A percentile compares a stretch with the other conserved stretches of the same genome.
phyloP scores from a whole-genome alignment of 2,329 filamentous ascomycete species.

The Aschersonia sp. region DNA sequence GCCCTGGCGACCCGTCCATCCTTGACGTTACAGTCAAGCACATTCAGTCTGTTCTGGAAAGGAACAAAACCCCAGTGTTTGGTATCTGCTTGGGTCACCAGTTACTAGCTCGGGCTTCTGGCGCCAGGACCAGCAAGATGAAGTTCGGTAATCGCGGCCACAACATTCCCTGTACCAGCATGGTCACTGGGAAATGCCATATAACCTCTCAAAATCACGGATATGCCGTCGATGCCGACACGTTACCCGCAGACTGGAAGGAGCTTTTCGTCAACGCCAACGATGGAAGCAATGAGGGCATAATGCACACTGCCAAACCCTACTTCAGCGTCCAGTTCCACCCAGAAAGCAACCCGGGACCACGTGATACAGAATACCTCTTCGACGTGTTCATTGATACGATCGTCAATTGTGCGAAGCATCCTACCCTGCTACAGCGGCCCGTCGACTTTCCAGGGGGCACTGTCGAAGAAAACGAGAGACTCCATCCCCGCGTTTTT shows the following conservation, averaged over 20 bases:
- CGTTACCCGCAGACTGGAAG: conserved; percentile 66
- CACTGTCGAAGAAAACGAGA: conserved; percentile 63
- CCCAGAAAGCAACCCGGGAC: conserved; percentile 90
- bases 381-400: conserved; percentile 94
- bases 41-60: conserved; percentile 60
- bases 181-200: conserved; percentile 92
- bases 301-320: conserved; percentile 70
- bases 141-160: conserved; percentile 98
- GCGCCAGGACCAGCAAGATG: conserved; percentile 84
- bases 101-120: conserved; percentile 75
- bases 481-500: conserved; percentile 60
- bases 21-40: conserved; percentile 69
- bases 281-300: conserved; percentile 95
- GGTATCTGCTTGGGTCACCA: conserved; percentile 96
- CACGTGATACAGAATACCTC: conserved; percentile 87
- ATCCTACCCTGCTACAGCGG: conserved; percentile 50
- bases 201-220: conserved; percentile 99
- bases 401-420: conserved; percentile 56
- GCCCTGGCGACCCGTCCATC: conserved; percentile 85
- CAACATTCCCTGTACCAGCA: conserved; percentile 95
- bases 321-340: conserved; percentile 99
- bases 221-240: conserved; percentile 75
- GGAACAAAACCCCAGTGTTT: conserved; percentile 76
- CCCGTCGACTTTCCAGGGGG: conserved; percentile 84
- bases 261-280: conserved; percentile 98